Evolutionary conservation across 306 rosid genomes (phyloP).

Genomic region (Alnus glutinosa): DNA sequence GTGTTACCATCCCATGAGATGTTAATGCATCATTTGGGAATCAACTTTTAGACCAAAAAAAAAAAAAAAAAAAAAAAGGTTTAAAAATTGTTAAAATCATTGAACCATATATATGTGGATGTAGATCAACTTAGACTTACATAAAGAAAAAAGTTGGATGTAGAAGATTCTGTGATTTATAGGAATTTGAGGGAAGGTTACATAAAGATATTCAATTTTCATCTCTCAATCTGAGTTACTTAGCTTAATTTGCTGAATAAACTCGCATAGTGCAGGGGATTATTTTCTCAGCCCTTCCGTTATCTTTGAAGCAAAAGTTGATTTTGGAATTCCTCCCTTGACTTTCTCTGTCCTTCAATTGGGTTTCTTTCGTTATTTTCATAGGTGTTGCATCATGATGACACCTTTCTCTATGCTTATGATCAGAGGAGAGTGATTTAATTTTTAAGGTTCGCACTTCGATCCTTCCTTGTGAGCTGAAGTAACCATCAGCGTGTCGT

Average conservation of each 20-base stretch:
- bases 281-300: neutral
- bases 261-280: neutral
- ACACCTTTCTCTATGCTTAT: neutral
- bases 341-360: neutral
- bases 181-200: neutral
- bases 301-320: neutral
- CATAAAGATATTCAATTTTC: neutral
- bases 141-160: neutral
- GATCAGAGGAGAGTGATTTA: neutral
- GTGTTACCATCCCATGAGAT: no score
- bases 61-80: no score
- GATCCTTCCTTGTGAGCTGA: conserved; percentile 8
- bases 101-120: neutral
- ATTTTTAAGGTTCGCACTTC: neutral
- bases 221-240: neutral
- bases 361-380: neutral
- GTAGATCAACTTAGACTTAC: neutral
- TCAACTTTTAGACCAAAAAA: no score
- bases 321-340: neutral
- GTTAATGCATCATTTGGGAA: no score
- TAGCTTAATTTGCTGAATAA: neutral
- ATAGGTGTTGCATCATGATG: neutral
- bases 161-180: neutral
- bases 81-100: no score
- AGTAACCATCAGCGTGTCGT: conserved; percentile 8